Percentiles rank a stretch among this genome's conserved stretches.
Conservation (phyloP, 495 filamentous ascomycete genomes). For the Podospora pseudocomata region DNA sequence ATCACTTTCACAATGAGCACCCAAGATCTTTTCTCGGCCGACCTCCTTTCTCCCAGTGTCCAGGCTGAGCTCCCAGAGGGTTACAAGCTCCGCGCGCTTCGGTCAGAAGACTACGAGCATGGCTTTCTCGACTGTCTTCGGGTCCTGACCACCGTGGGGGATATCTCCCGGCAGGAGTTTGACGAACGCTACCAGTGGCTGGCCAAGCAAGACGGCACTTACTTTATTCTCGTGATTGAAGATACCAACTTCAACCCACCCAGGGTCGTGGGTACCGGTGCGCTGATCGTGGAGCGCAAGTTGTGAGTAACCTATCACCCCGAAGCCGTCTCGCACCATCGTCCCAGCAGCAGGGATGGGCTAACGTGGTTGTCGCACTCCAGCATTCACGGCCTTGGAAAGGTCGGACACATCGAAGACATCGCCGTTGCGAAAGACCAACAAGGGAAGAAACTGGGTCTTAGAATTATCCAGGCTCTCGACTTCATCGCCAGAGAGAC, state of each 20-base stretch:
- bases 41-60: constrained; percentile 75
- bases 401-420: constrained; percentile 97
- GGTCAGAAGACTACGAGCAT: constrained; percentile 68
- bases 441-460: constrained; percentile 93
- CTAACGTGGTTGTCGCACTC: constrained; percentile 15
- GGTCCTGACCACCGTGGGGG: constrained; percentile 89
- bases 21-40: constrained; percentile 66
- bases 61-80: constrained; percentile 66
- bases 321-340: not conserved
- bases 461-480: constrained; percentile 89
- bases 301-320: constrained; percentile 51
- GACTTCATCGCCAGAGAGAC: constrained; percentile 81
- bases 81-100: constrained; percentile 80
- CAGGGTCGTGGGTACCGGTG: constrained; percentile 79
- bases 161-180: constrained; percentile 73
- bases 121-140: constrained; percentile 88
- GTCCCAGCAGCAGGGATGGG: constrained; percentile 2
- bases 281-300: constrained; percentile 80
- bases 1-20: constrained; percentile 37
- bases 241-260: constrained; percentile 52
- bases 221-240: constrained; percentile 80
- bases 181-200: constrained; percentile 82
- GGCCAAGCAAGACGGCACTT: constrained; percentile 68
- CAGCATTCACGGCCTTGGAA: constrained; percentile 67
- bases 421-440: constrained; percentile 91